Base-by-base conservation (phyloP, 176 grass and related monocot species). In the Triticum urartu region DNA sequence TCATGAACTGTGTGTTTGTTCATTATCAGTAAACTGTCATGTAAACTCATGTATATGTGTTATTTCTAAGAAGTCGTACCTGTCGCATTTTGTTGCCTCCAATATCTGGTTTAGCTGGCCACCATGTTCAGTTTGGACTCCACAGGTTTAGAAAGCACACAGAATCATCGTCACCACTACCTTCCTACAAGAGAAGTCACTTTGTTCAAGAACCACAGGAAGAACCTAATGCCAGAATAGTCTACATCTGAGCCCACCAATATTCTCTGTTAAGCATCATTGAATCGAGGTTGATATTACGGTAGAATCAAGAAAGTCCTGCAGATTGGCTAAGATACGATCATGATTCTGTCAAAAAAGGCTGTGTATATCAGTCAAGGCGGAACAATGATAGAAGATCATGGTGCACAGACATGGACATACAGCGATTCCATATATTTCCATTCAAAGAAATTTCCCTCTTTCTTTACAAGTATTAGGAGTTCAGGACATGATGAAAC, bases 231-330 rank as follows among this genome's bases (percentile, higher is more conserved):
- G 54, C 54, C 54, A 58, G 17, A 21, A 58, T 58, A 58, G n/a
- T 59, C 18, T 21, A 59, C 6, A 59, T 59, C 54, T 20, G 54
- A 59, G 54, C 54, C 54, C 54, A 21, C 54, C 54, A 59, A 21
- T 59, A 65, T 34, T 73, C 32, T 47, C 84, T 87, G 9, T 84
- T 79, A 83, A 59, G 54, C 79, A 83, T 45, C 66, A 26, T 72
- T 33, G 66, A 86, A 86, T 71, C 35, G 1, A 70, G 11, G 35
- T 17, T 1, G 4, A 17, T 70, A 83, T 50, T 5, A 28, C 7
- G 5, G 60, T 56, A 81, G 45, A 74, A 85, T 75, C 85, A 87
- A 87, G 28, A 90, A 79, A 84, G 59, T 25, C 72, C 21, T 15
- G 35, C 43, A 34, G 30, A 89, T 72, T 52, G 36, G 38, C 75